Evolutionary conservation across 192 early-diverging fungal genomes (phyloP).

Genomic region (Gaertneriomyces sp.): DNA sequence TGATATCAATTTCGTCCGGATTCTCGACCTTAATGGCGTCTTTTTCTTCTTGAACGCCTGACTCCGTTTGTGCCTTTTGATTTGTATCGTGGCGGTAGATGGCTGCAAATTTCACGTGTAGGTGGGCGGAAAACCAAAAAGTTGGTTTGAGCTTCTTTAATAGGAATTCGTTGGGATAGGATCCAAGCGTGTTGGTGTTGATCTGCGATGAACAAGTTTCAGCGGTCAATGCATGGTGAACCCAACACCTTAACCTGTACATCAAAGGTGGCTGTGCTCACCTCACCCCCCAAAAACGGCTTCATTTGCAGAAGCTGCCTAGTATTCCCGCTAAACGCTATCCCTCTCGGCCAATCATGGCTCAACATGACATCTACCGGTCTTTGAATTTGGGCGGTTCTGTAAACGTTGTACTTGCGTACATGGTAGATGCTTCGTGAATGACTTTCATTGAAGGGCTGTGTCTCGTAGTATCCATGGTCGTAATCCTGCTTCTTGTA

Average conservation of each 20-base stretch:
- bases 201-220: constrained; percentile 44
- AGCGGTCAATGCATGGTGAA: background rate
- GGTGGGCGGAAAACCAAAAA: constrained; percentile 94
- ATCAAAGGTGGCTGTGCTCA: constrained; percentile 27
- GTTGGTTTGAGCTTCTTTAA: constrained; percentile 71
- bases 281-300: constrained; percentile 71
- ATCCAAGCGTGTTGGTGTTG: constrained; percentile 69
- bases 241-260: background rate
- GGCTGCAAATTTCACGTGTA: constrained; percentile 89
- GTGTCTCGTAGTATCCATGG: constrained; percentile 66
- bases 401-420: constrained; percentile 76
- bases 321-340: constrained; percentile 75
- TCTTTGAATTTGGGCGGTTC: constrained; percentile 65
- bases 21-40: constrained; percentile 34
- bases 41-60: constrained; percentile 9
- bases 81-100: constrained; percentile 44
- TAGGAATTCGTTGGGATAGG: constrained; percentile 65
- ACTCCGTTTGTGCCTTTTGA: constrained; percentile 17
- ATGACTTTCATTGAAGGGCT: constrained; percentile 69
- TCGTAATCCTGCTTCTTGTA: constrained; percentile 58
- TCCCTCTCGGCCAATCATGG: constrained; percentile 94
- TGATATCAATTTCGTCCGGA: constrained; percentile 61
- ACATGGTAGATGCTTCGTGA: constrained; percentile 81
- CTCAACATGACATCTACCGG: constrained; percentile 88
- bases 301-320: constrained; percentile 61